Conservation (phyloP, 2,329 filamentous ascomycete genomes). For the Cladobotryum mycophilum region DNA sequence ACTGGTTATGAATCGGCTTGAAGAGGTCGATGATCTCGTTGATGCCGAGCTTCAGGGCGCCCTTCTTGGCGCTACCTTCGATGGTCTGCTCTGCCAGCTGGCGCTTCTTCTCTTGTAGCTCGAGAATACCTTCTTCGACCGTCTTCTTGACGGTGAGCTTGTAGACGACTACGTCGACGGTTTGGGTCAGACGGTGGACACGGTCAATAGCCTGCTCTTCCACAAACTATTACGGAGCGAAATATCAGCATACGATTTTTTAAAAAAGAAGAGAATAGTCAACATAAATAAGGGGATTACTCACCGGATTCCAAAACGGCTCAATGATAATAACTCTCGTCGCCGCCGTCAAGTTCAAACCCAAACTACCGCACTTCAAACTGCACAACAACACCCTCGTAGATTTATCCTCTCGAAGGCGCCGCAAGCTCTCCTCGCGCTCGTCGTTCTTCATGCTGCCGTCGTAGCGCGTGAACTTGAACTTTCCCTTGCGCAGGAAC, state of each 20-base stretch:
- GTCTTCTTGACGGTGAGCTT: conserved; percentile 81
- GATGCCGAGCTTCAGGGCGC: conserved; percentile 76
- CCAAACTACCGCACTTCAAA: conserved; percentile 86
- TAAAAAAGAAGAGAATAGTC: neutral
- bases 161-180: conserved; percentile 89
- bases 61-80: conserved; percentile 69
- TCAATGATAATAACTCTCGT: conserved; percentile 91
- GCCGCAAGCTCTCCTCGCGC: conserved; percentile 77
- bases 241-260: neutral
- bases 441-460: conserved; percentile 91
- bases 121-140: conserved; percentile 92
- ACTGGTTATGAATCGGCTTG: conserved; percentile 47
- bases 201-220: conserved; percentile 99
- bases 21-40: conserved; percentile 92
- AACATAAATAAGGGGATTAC: conserved; percentile 22
- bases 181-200: conserved; percentile 96
- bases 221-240: conserved; percentile 59
- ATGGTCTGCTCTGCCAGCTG: conserved; percentile 88
- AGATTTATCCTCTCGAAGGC: conserved; percentile 64
- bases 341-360: conserved; percentile 89
- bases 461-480: conserved; percentile 85
- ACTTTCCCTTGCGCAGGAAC: conserved; percentile 68
- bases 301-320: conserved; percentile 94
- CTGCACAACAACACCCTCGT: conserved; percentile 86
- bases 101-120: conserved; percentile 88